phyloP scores from a whole-genome alignment of 306 rosid species.

The Sophora flavescens region DNA sequence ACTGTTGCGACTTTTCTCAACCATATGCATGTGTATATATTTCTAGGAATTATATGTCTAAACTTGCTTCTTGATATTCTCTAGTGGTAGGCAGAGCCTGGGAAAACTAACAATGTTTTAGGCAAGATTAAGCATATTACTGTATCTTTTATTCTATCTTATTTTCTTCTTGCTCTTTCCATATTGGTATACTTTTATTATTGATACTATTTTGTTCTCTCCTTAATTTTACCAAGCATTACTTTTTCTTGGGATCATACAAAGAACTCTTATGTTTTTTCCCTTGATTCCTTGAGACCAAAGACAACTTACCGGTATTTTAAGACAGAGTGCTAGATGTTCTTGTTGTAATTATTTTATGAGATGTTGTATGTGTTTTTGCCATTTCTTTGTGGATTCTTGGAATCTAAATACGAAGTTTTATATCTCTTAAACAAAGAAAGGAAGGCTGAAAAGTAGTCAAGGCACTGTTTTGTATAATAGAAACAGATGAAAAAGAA shows the following conservation, averaged over 20 bases:
- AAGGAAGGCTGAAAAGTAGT: slow-evolving; percentile 4
- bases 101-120: background rate
- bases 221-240: slow-evolving; percentile 32
- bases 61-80: slow-evolving; percentile 30
- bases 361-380: slow-evolving; percentile 30
- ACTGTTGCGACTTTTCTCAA: slow-evolving; percentile 44
- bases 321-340: slow-evolving; percentile 14
- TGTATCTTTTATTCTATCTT: slow-evolving; percentile 16
- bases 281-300: slow-evolving; percentile 27
- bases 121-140: slow-evolving; percentile 11
- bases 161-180: slow-evolving; percentile 2
- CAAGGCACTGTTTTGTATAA: slow-evolving; percentile 8
- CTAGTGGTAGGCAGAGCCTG: slow-evolving; percentile 5
- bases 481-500: slow-evolving; percentile 1
- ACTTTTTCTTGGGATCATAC: slow-evolving; percentile 32
- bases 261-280: background rate
- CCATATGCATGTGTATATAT: slow-evolving; percentile 14
- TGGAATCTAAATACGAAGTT: slow-evolving; percentile 21
- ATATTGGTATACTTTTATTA: slow-evolving; percentile 4
- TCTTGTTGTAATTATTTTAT: background rate
- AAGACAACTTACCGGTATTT: slow-evolving; percentile 30
- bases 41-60: slow-evolving; percentile 29
- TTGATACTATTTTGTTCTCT: slow-evolving; percentile 19
- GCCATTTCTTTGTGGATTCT: slow-evolving; percentile 18
- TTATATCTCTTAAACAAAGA: slow-evolving; percentile 31